A percentile compares a stretch with the other conserved stretches of the same genome.
Evolutionary conservation across 257 asterid genomes (phyloP).

Genomic region (Fraxinus americana): DNA sequence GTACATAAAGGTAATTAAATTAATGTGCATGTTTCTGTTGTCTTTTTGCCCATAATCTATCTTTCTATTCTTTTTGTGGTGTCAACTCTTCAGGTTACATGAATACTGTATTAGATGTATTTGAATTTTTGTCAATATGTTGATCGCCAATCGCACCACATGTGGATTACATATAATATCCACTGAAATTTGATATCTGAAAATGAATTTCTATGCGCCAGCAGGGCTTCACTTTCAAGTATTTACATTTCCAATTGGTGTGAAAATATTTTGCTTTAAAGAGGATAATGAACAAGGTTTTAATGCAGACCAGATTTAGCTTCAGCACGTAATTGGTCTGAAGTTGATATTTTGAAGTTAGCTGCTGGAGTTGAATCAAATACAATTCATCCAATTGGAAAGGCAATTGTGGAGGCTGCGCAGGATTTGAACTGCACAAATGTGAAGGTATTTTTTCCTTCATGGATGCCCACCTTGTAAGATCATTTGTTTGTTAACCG

Average conservation of each 20-base stretch:
- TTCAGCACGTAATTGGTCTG: slow-evolving; percentile 61
- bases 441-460: slow-evolving; percentile 53
- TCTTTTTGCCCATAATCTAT: neutral
- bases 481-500: slow-evolving; percentile 13
- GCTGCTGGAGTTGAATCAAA: slow-evolving; percentile 97
- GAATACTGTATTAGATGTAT: slow-evolving; percentile 2
- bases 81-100: slow-evolving; percentile 10
- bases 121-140: neutral
- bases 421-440: slow-evolving; percentile 52
- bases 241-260: slow-evolving; percentile 13
- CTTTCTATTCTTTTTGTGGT: neutral
- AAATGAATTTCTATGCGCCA: slow-evolving; percentile 6
- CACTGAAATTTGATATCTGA: slow-evolving; percentile 9
- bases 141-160: slow-evolving; percentile 2
- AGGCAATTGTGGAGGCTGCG: slow-evolving; percentile 94
- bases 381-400: slow-evolving; percentile 97
- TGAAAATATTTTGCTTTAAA: slow-evolving; percentile 17
- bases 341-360: slow-evolving; percentile 72
- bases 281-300: slow-evolving; percentile 29
- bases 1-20: neutral
- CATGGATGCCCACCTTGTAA: slow-evolving; percentile 10
- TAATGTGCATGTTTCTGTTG: neutral
- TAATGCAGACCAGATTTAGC: slow-evolving; percentile 60
- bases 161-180: neutral
- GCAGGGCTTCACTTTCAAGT: slow-evolving; percentile 1